Evolutionary conservation across 257 asterid genomes (phyloP), one percentile per base, ranked within the genome.

Genomic region (Solanum clarkiae): DNA sequence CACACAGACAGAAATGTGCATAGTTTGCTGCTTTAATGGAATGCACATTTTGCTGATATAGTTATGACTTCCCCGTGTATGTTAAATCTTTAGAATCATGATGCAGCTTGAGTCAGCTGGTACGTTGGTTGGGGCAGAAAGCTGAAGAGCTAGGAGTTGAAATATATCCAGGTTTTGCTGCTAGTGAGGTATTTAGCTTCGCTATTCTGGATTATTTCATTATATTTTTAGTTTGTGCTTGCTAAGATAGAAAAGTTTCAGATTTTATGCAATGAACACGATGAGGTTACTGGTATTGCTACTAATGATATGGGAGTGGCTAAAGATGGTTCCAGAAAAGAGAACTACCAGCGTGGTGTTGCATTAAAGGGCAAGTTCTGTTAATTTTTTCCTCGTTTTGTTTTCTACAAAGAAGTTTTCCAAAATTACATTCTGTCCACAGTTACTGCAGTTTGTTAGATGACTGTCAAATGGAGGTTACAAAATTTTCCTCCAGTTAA

Each of bases 131-230:
- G 94, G 98, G 95, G 84, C 69, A 72, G 87, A 95, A 95, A 91
- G 99, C 99, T 88, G 99, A 97, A 94, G 98, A 97, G 87, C 84
- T 97, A 91, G 99, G 98, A 88, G 94, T 95, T 75, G 98, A 97
- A 89, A 93, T 97, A 88, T 97, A 97, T 91, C 98, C 99, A 14
- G 99, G 99, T 79, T 97, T 97, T 90, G 98, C 99, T 84, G 99
- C 98, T 88, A 92, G 95, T 88, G 99, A 97, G 99, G 99, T 97
- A 88, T 54, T 86, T 86, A 77, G 81, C 36, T 83, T 13, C 66
- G 66, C 82, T 59, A 10, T 72, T 22, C 60, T 22, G 80, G 8
- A 57, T 26, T 82, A 26, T 66, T 84, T 84, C 81, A 32, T 82
- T 32, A 66, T 65, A 16, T 72, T 71, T 14, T 86, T 54, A 17